phyloP scores from a whole-genome alignment of 768 basidiomycete genomes.

The Tylopilus intermedius region DNA sequence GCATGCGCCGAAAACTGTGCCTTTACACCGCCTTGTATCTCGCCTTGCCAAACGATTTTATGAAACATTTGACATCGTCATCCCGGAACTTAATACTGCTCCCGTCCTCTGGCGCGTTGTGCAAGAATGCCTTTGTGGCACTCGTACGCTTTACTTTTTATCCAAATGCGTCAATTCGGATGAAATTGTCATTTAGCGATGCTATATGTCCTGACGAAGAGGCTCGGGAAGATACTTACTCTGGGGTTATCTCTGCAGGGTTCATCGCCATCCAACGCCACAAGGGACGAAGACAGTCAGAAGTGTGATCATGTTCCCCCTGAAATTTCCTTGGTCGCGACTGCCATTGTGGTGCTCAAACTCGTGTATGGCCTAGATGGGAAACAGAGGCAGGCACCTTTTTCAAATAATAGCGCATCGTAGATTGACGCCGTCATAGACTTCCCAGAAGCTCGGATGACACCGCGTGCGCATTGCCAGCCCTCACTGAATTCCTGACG shows the following conservation, averaged over 20 bases:
- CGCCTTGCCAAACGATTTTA: slow-evolving; percentile 57
- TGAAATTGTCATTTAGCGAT: slow-evolving; percentile 36
- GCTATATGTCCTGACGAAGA: slow-evolving; percentile 62
- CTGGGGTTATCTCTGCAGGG: slow-evolving; percentile 58
- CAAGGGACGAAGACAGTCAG: slow-evolving; percentile 42
- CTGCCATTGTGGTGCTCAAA: slow-evolving; percentile 69
- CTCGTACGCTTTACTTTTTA: slow-evolving; percentile 52
- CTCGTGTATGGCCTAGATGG: slow-evolving; percentile 84
- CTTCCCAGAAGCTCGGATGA: slow-evolving; percentile 45
- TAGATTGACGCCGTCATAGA: slow-evolving; percentile 30
- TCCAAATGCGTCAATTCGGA: background rate
- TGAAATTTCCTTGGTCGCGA: slow-evolving; percentile 58
- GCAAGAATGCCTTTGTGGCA: slow-evolving; percentile 56
- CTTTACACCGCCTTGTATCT: slow-evolving; percentile 57
- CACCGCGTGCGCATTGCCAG: slow-evolving; percentile 57
- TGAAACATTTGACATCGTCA: slow-evolving; percentile 49
- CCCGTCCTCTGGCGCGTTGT: slow-evolving; percentile 76
- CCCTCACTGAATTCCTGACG: slow-evolving; percentile 43
- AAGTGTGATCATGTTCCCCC: slow-evolving; percentile 62
- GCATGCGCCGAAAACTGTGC: slow-evolving; percentile 58
- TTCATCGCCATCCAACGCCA: slow-evolving; percentile 37
- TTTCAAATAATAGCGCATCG: slow-evolving; percentile 1
- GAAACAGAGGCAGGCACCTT: slow-evolving; percentile 42
- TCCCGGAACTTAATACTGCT: slow-evolving; percentile 72
- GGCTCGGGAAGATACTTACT: slow-evolving; percentile 49